Evolutionary conservation across 2,329 filamentous ascomycete genomes (phyloP).

Genomic region (Aaosphaeria pasadenensis): DNA sequence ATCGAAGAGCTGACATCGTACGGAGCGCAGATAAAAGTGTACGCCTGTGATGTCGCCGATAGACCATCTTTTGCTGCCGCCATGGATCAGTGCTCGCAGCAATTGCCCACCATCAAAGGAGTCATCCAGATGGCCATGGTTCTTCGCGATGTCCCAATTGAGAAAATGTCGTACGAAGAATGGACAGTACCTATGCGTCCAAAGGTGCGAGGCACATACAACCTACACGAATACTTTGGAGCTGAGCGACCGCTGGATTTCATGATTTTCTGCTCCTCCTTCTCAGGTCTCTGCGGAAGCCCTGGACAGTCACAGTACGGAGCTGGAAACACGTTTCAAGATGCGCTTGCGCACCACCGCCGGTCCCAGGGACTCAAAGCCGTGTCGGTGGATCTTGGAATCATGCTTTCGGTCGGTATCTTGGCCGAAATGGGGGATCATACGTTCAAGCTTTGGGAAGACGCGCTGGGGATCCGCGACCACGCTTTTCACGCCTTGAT

Average conservation of each 20-base stretch:
- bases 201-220: constrained; percentile 21
- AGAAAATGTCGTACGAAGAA: constrained; percentile 10
- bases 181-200: constrained; percentile 7
- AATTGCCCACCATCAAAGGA: background rate
- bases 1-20: constrained; percentile 2
- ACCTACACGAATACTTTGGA: constrained; percentile 17
- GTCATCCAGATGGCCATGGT: background rate
- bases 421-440: background rate
- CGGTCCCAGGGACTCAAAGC: constrained; percentile 28
- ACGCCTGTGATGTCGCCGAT: constrained; percentile 5
- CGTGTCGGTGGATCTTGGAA: constrained; percentile 17
- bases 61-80: constrained; percentile 1
- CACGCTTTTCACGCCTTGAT: too few species aligned
- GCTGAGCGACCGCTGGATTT: constrained; percentile 14
- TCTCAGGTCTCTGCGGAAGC: constrained; percentile 20
- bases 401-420: constrained; percentile 9
- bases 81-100: background rate
- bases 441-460: background rate
- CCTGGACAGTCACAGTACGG: constrained; percentile 46
- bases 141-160: background rate
- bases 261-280: constrained; percentile 27
- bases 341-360: constrained; percentile 18
- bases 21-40: constrained; percentile 8
- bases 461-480: too few species aligned
- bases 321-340: constrained; percentile 41